These are phyloP conservation scores for Leishmania guyanensis DNA, from an alignment of 208 protist genomes.

Conservation along the genomic window DNA sequence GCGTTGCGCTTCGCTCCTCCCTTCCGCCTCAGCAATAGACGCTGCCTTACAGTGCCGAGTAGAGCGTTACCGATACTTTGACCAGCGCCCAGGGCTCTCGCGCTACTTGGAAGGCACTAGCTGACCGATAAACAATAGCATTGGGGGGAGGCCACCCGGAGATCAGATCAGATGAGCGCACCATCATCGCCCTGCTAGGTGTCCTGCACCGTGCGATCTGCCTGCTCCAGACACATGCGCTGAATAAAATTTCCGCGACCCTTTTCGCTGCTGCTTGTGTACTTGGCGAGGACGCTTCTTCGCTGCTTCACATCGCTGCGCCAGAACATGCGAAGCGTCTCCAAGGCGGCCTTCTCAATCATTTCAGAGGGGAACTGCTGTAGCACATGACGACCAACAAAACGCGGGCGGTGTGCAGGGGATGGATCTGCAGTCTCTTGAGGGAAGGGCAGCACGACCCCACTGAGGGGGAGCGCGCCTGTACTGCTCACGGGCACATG, in stretches of 20 bases:
- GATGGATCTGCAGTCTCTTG: neutral
- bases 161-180: neutral
- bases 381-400: slow-evolving; percentile 31
- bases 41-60: neutral
- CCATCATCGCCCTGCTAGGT: neutral
- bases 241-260: slow-evolving; percentile 39
- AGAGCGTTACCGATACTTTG: neutral
- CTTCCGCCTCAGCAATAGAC: neutral
- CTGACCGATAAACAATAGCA: neutral
- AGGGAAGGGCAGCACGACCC: slow-evolving; percentile 3
- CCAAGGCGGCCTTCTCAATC: slow-evolving; percentile 55
- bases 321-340: slow-evolving; percentile 70
- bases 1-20: neutral
- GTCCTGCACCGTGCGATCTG: slow-evolving; percentile 19
- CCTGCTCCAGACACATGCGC: slow-evolving; percentile 42
- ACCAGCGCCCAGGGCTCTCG: neutral
- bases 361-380: slow-evolving; percentile 53
- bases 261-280: slow-evolving; percentile 22
- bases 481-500: neutral
- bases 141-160: neutral
- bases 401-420: slow-evolving; percentile 9
- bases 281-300: slow-evolving; percentile 33
- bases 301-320: slow-evolving; percentile 36
- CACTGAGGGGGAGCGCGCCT: slow-evolving; percentile 3
- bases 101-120: neutral